phyloP scores from a whole-genome alignment of 176 grass and related monocot species.

The Carex scoparia region DNA sequence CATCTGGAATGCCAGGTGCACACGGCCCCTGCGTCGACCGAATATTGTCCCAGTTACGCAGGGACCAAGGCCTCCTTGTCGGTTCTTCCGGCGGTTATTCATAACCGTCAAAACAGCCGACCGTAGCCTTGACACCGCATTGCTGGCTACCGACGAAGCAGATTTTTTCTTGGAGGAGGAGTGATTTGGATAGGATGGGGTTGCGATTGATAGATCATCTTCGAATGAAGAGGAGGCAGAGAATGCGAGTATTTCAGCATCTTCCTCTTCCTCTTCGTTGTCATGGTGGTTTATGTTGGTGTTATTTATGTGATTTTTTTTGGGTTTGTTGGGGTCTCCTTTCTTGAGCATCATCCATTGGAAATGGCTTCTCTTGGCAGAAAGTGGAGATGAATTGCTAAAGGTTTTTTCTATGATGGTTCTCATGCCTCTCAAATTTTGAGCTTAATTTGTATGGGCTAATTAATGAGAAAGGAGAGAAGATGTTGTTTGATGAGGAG shows the following conservation, averaged over 20 bases:
- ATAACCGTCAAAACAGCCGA: constrained; percentile 56
- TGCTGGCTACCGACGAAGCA: constrained; percentile 6
- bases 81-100: constrained; percentile 30
- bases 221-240: constrained; percentile 19
- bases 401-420: constrained; percentile 33
- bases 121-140: constrained; percentile 49
- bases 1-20: constrained; percentile 76
- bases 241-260: constrained; percentile 17
- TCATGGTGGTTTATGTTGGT: not conserved
- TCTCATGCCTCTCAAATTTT: constrained; percentile 16
- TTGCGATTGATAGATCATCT: not conserved
- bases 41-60: constrained; percentile 91
- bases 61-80: constrained; percentile 44
- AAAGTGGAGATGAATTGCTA: constrained; percentile 18
- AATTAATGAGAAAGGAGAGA: constrained; percentile 17
- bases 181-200: not conserved
- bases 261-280: constrained; percentile 21
- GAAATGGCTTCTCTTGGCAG: constrained; percentile 22
- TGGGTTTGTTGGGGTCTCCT: constrained; percentile 23
- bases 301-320: not conserved
- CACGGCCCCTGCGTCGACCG: constrained; percentile 62
- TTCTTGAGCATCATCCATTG: constrained; percentile 27
- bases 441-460: not conserved
- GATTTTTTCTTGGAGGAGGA: not conserved
- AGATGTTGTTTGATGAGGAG: not conserved